phyloP scores from a whole-genome alignment of 78 protist genomes.

The Tieghemostelium lacteum region DNA sequence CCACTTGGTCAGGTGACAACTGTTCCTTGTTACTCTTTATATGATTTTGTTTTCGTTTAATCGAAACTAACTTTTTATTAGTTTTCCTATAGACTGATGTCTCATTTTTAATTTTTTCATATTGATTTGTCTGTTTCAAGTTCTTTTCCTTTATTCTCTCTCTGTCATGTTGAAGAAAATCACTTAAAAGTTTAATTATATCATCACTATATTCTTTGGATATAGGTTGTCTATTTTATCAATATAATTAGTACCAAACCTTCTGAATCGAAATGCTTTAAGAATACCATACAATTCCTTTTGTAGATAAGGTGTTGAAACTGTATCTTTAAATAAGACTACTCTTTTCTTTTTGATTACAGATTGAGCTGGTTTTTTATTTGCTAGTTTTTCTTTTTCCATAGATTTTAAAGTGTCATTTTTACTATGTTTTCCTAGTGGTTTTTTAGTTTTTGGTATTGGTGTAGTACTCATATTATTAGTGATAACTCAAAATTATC shows the following conservation, averaged over 20 bases:
- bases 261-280: not conserved
- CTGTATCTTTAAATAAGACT: constrained; percentile 22
- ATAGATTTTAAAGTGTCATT: too few relatives aligned
- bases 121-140: not conserved
- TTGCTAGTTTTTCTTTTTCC: not conserved
- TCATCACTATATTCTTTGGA: constrained; percentile 8
- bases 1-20: not conserved
- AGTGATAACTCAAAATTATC: too few relatives aligned
- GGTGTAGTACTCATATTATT: too few relatives aligned
- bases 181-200: not conserved
- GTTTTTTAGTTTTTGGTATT: too few relatives aligned
- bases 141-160: not conserved
- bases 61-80: not conserved
- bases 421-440: too few relatives aligned
- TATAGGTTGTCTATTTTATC: not conserved
- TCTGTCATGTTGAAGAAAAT: not conserved
- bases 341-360: constrained; percentile 1
- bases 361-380: not conserved
- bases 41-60: not conserved
- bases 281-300: not conserved
- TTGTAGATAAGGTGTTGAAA: constrained; percentile 6
- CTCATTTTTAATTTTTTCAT: not conserved
- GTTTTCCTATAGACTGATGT: too few relatives aligned
- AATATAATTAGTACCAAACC: not conserved
- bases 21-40: not conserved